Evolutionary conservation across 495 filamentous ascomycete species (phyloP).

Genomic region (Evernia prunastri): DNA sequence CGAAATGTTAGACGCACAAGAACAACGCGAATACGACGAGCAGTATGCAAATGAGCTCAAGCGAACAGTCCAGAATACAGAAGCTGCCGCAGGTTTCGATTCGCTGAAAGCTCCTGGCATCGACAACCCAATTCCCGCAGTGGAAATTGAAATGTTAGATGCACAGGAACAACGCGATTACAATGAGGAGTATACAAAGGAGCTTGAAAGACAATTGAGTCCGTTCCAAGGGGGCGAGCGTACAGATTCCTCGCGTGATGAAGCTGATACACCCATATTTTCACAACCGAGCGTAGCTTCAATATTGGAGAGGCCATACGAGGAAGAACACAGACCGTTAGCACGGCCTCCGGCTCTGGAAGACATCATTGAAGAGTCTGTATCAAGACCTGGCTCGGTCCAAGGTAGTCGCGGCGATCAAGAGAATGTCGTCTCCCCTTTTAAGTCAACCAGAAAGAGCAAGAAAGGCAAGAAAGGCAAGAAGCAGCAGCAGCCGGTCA

Average conservation of each 20-base stretch:
- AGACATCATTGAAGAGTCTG: constrained; percentile 22
- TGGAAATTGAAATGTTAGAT: constrained; percentile 5
- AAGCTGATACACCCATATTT: neutral
- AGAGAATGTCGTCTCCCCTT: neutral
- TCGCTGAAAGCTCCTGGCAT: neutral
- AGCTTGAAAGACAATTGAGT: constrained; percentile 20
- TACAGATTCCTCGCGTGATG: neutral
- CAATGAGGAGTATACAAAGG: constrained; percentile 15
- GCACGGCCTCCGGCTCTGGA: constrained; percentile 17
- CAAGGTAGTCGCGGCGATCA: constrained; percentile 3
- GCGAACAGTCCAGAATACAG: neutral
- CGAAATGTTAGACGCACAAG: constrained; percentile 3
- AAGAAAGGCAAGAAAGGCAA: constrained; percentile 25
- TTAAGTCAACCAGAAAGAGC: constrained; percentile 14
- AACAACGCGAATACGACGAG: constrained; percentile 11
- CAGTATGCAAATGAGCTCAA: constrained; percentile 18
- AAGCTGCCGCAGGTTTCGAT: constrained; percentile 1
- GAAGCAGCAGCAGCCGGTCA: constrained; percentile 18
- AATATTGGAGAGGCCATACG: constrained; percentile 2
- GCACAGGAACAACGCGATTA: constrained; percentile 16
- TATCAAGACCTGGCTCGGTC: constrained; percentile 15
- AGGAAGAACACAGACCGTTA: constrained; percentile 10
- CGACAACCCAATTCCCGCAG: neutral
- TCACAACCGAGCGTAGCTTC: neutral
- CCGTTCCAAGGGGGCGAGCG: constrained; percentile 2